phyloP scores from a whole-genome alignment of 1,284 basidiomycete genomes.

The Hortiboletus rubellus region DNA sequence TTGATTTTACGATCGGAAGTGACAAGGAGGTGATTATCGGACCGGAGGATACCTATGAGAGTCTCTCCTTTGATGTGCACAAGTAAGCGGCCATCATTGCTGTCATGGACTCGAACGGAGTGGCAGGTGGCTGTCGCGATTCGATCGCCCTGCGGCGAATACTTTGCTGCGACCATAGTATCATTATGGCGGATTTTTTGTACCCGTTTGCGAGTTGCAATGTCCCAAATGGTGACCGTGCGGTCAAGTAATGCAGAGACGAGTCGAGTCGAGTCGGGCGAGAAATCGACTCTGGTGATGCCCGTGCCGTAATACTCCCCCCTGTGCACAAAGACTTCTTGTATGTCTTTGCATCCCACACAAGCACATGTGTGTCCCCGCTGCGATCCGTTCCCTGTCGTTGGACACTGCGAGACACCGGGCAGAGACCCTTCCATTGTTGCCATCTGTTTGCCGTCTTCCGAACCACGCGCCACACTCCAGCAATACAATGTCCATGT shows the following conservation, averaged over 20 bases:
- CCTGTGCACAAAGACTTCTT: too few species aligned
- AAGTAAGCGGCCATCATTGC: not conserved
- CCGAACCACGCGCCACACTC: not conserved
- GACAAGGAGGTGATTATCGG: not conserved
- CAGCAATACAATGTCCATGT: too few species aligned
- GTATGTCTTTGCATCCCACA: too few species aligned
- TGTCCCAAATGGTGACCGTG: slow-evolving; percentile 1
- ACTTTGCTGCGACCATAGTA: not conserved
- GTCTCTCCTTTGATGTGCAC: not conserved
- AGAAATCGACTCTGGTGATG: too few species aligned
- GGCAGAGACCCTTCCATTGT: not conserved
- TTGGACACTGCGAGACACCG: not conserved
- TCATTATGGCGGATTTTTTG: not conserved
- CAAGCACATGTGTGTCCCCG: too few species aligned
- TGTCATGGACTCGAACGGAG: not conserved
- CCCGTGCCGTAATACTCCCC: too few species aligned
- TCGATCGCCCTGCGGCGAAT: not conserved
- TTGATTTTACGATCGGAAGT: not conserved
- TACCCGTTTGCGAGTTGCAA: not conserved
- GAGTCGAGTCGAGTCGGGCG: slow-evolving; percentile 4
- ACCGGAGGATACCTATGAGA: not conserved
- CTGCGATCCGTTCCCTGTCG: not conserved
- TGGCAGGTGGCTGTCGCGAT: not conserved
- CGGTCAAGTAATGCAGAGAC: not conserved
- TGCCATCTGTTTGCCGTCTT: not conserved